Base-by-base conservation (phyloP, 23 red algal species). In the Chondrus crispus region DNA sequence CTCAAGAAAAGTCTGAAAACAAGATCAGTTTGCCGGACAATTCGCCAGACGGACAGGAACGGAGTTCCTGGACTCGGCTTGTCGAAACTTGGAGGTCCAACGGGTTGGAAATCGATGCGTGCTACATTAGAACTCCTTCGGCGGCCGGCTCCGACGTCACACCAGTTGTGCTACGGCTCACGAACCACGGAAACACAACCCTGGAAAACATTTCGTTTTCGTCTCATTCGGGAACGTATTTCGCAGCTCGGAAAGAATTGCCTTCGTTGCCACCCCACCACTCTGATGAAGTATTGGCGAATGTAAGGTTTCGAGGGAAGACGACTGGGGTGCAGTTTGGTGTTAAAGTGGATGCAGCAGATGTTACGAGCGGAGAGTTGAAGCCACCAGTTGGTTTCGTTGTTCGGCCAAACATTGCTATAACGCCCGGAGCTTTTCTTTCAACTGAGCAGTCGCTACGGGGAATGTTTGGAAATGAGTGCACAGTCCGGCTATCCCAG, bases 381-480 rank as follows among this genome's bases (percentile, higher is more conserved):
- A 89, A 89, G 47, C 85, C 85, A 44, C 44, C 85, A 7, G 45
- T 58, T 46, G 85, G 85, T 18, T 89, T 46, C 62, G 41, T 89
- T 22, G 68, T 89, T 49, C 68, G 69, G 55, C 85, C 85, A 2
- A 51, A 68, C 45, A 62, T 39, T 46, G 51, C 32, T 10, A 76
- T 89, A 16, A 79, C 85, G 5, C 85, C 85, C 14, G 48, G 71
- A 18, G 85, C 47, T 13, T 89, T 89, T 47, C 41, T 78, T 42
- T 51, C 55, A 24, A 70, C 29, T 36, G 85, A 89, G 19, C 75
- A 89, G 47, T 38, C 64, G 39, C 70, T 89, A 4, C 75, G 62
- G 41, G 85, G 85, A 14, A 89, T 89, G 85, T 78, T 89, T 35
- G 68, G 70, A 32, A 79, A 52, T 48, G 73, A 89, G 70, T 40